Base-by-base conservation (phyloP, 2,329 filamentous ascomycete species). In the Knufia fluminis region DNA sequence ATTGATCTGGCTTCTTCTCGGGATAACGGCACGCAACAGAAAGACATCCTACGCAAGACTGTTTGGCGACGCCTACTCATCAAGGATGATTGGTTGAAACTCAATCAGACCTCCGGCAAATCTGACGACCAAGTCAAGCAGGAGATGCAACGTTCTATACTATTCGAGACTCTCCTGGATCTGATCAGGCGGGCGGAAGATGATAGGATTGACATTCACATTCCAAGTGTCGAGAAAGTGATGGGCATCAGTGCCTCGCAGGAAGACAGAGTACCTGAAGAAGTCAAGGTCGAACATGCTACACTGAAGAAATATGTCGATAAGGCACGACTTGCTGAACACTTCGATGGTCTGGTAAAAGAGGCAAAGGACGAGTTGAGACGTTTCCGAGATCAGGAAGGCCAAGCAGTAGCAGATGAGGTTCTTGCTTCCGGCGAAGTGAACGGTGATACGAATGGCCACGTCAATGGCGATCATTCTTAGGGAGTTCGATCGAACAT, bases 51-150 rank as follows among this genome's bases (percentile, higher is more conserved):
- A 31, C 68, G 78, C 45, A 73, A 71, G 52, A 66, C 80, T n/a
- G 86, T 97, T 54, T 98, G 92, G 92, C 84, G 92, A 62, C 80
- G 92, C 48, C 83, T 88, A 53, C 85, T 85, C 60, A 76, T 91
- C 57, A 80, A 82, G 44, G 90, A 96, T 64, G 80, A 96, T 62
- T 98, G 92, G 92, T 71, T 77, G 22, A 73, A 71, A 51, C 77
- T 94, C 62, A 91, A 92, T 61, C 80, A 86, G 57, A 91, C 85
- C 0, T 79, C 83, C 42, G 74, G 83, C 52, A 84, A 86, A 62
- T 79, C 80, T 50, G 89, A 94, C 60, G 68, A 71, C 2, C 76
- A 85, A 54, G 77, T 88, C 23, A 72, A 81, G 47, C 73, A 76
- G 23, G 71, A 78, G 16, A 67, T 94, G 44, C 44, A 46, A 31